Percentiles rank a stretch among this genome's conserved stretches.
phyloP scores from a whole-genome alignment of 108 stramenopile genomes.

The Fragilaria crotonensis region DNA sequence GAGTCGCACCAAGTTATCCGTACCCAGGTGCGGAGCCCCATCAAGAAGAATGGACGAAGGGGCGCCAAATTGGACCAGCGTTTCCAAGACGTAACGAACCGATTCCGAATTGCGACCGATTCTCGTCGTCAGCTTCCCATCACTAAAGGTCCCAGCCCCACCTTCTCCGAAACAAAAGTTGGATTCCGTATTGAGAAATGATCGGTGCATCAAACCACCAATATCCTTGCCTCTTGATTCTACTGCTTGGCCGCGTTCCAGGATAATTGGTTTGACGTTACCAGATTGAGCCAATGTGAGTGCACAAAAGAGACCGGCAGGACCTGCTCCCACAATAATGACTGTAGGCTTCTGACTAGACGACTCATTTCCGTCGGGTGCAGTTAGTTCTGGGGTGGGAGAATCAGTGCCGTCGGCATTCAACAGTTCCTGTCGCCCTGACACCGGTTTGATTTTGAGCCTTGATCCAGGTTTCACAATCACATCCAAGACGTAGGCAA shows the following conservation, averaged over 20 bases:
- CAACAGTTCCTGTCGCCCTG: conserved; percentile 37
- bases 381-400: not conserved
- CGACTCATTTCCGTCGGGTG: not conserved
- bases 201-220: conserved; percentile 76
- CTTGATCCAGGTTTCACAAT: conserved; percentile 17
- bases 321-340: conserved; percentile 75
- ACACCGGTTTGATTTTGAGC: conserved; percentile 23
- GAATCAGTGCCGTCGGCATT: too few relatives aligned
- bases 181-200: conserved; percentile 45
- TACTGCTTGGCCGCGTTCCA: conserved; percentile 91
- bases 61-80: conserved; percentile 83
- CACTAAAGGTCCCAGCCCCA: conserved; percentile 95
- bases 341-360: conserved; percentile 15
- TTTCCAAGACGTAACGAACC: conserved; percentile 74
- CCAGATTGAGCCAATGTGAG: conserved; percentile 54
- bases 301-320: conserved; percentile 91
- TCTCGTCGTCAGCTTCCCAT: conserved; percentile 93
- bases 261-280: conserved; percentile 50
- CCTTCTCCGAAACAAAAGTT: conserved; percentile 96
- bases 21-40: conserved; percentile 91
- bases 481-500: conserved; percentile 66
- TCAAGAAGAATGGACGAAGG: conserved; percentile 79
- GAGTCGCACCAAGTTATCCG: conserved; percentile 86
- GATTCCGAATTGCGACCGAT: conserved; percentile 80
- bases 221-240: conserved; percentile 86